Evolutionary conservation across 1,284 basidiomycete genomes (phyloP), one percentile per base, ranked within the genome.

Genomic region (Trametes hirsuta): DNA sequence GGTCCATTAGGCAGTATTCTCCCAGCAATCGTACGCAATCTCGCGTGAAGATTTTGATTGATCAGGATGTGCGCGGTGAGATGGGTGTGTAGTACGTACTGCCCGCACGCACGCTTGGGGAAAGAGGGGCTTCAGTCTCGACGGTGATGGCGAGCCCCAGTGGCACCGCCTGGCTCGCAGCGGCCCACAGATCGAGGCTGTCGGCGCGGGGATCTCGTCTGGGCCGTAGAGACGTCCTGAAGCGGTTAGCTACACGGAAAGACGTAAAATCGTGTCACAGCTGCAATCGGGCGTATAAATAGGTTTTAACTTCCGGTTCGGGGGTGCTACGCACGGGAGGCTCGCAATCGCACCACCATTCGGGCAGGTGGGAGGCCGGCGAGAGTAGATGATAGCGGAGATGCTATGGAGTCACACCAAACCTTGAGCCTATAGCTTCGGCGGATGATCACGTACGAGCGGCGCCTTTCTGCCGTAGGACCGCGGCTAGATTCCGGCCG

Each of bases 391-490:
- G 35, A 15, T 36, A 21, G 30, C 30, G 30, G 30, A 30, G 30
- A 30, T 30, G 30, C 30, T 30, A 30, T 30, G 30, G 30, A 30
- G 30, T 30, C 30, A 30, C 30, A 30, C 21, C 42, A 21, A 47
- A 47, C 37, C 53, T 45, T 56, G 55, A 44, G 41, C 41, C 35
- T 56, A 35, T 12, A 35, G n/a, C 41, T 37, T 47, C 47, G 35
- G 40, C 47, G 40, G 55, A 21, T 50, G 12, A 30, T n/a, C 21
- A 35, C 11, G 6, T 35, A 9, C 39, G 46, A 25, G 22, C 34
- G 47, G 12, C 47, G 14, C 21, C 18, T 24, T 21, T 47, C 40
- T 25, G 40, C 6, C n/a, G 25, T 30, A 6, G 24, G 22, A 18
- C 35, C 30, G 40, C 50, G 50, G 50, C 40, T 35, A 15, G 41